Evolutionary conservation across 148 eudicot species (phyloP).

Genomic region (Beta vulgaris): DNA sequence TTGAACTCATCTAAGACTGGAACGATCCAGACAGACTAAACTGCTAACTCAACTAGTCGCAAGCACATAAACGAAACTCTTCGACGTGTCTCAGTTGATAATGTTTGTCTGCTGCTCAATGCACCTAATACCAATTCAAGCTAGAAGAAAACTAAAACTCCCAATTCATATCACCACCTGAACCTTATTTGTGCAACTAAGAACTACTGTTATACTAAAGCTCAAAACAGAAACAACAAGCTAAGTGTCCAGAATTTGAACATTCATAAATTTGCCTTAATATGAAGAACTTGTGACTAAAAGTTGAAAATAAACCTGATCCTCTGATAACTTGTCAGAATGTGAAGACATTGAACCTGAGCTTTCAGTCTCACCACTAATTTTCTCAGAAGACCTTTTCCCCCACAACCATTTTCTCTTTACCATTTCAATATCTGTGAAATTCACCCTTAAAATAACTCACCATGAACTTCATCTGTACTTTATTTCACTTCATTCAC

Average conservation of each 20-base stretch:
- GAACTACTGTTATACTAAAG: not conserved
- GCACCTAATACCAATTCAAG: not conserved
- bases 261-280: not conserved
- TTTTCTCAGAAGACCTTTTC: slow-evolving; percentile 59
- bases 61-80: not conserved
- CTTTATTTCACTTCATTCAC: slow-evolving; percentile 8
- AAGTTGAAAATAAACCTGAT: slow-evolving; percentile 45
- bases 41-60: not conserved
- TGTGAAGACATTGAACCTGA: slow-evolving; percentile 64
- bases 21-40: not conserved
- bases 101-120: not conserved
- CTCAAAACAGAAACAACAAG: not conserved
- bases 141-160: not conserved
- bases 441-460: slow-evolving; percentile 4
- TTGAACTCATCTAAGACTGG: no score
- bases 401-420: slow-evolving; percentile 83
- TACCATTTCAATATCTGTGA: slow-evolving; percentile 40
- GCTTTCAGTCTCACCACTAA: slow-evolving; percentile 61
- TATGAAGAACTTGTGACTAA: not conserved
- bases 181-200: not conserved
- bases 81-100: not conserved
- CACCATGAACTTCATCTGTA: slow-evolving; percentile 14
- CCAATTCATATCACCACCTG: not conserved
- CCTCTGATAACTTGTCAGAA: slow-evolving; percentile 65
- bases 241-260: not conserved